Percentiles rank a stretch among this genome's conserved stretches.
These are phyloP conservation scores for Albizia julibrissin DNA, from an alignment of 306 rosid species.

Conservation along the genomic window DNA sequence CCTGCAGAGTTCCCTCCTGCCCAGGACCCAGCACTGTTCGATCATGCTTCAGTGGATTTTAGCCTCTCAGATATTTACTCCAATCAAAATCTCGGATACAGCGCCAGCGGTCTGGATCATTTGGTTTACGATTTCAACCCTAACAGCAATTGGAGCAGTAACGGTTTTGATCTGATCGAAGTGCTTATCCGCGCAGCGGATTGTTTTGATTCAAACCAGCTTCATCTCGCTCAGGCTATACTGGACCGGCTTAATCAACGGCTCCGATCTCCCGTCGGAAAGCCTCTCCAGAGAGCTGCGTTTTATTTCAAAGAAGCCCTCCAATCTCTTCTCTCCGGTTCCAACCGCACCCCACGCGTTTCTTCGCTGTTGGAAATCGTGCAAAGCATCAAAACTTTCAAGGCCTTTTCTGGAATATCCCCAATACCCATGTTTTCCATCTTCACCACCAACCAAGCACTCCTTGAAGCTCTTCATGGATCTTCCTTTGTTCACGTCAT, in stretches of 20 bases:
- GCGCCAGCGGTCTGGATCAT: conserved; percentile 30
- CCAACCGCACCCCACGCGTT: conserved; percentile 45
- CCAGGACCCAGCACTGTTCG: conserved; percentile 49
- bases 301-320: conserved; percentile 86
- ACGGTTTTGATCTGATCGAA: conserved; percentile 62
- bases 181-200: conserved; percentile 75
- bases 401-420: conserved; percentile 67
- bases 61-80: conserved; percentile 57
- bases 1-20: conserved; percentile 50
- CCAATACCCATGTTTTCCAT: conserved; percentile 87
- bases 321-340: conserved; percentile 58
- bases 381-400: conserved; percentile 65
- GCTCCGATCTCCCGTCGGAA: conserved; percentile 47
- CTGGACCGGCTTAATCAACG: conserved; percentile 73
- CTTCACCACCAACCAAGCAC: conserved; percentile 82
- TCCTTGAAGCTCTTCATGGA: conserved; percentile 68
- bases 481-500: conserved; percentile 61
- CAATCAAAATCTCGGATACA: conserved; percentile 38
- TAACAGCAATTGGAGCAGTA: conserved; percentile 32
- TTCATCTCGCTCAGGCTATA: conserved; percentile 64
- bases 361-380: conserved; percentile 78
- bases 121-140: conserved; percentile 41
- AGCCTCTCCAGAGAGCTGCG: conserved; percentile 71
- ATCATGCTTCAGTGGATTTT: conserved; percentile 52
- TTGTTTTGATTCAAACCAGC: conserved; percentile 70